phyloP scores from a whole-genome alignment of 306 rosid species.

The Arachis hypogaea region DNA sequence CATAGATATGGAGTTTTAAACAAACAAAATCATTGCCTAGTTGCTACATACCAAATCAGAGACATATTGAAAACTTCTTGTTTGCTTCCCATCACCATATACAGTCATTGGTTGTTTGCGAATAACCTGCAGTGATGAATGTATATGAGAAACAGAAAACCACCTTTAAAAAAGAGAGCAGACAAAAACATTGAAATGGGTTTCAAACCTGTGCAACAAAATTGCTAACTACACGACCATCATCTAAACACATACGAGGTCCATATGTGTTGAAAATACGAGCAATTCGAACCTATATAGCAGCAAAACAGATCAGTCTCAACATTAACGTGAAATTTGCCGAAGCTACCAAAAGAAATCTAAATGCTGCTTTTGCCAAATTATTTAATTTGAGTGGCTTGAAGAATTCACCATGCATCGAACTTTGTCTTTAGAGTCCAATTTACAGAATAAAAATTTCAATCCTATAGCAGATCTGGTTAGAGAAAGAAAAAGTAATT shows the following conservation, averaged over 20 bases:
- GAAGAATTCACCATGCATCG: constrained; percentile 9
- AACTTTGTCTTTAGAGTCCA: constrained; percentile 17
- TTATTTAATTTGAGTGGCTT: constrained; percentile 5
- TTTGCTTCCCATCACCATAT: constrained; percentile 96
- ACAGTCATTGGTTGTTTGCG: constrained; percentile 92
- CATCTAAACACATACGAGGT: constrained; percentile 97
- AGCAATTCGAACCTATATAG: constrained; percentile 88
- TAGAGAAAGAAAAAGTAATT: too few relatives aligned
- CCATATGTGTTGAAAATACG: constrained; percentile 95
- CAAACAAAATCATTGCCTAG: background rate
- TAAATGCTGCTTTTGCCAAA: constrained; percentile 23
- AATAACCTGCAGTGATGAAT: constrained; percentile 65
- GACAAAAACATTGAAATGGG: background rate
- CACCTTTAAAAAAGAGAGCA: background rate
- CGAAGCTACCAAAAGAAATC: background rate
- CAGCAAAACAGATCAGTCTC: constrained; percentile 39
- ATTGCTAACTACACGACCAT: constrained; percentile 99
- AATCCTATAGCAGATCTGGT: background rate
- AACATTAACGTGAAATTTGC: constrained; percentile 38
- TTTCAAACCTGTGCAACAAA: constrained; percentile 89
- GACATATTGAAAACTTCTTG: constrained; percentile 97
- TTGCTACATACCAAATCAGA: constrained; percentile 80
- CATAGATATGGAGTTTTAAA: background rate
- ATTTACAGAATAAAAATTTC: constrained; percentile 1
- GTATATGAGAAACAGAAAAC: constrained; percentile 13